phyloP scores from a whole-genome alignment of 2,329 filamentous ascomycete species.

The Fusarium fracticaudum region DNA sequence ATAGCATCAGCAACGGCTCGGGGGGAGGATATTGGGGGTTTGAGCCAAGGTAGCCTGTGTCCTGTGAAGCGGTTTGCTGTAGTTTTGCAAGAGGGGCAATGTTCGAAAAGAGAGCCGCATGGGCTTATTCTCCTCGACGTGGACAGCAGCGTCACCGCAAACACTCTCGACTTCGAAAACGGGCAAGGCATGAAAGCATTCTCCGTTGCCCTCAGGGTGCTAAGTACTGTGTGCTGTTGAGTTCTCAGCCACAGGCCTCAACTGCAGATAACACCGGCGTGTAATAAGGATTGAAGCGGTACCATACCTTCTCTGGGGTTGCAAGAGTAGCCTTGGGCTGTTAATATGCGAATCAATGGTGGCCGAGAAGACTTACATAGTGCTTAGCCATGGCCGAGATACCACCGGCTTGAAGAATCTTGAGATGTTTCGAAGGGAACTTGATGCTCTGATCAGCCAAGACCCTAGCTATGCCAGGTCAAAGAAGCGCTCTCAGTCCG shows the following conservation, averaged over 20 bases:
- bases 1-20: no score
- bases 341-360: neutral
- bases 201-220: neutral
- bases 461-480: neutral
- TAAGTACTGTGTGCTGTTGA: neutral
- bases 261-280: no score
- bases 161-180: accelerated
- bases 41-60: accelerated
- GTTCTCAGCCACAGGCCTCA: neutral
- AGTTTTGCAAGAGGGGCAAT: neutral
- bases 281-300: constrained; percentile 61
- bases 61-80: neutral
- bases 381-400: constrained; percentile 80
- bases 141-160: accelerated
- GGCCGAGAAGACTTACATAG: constrained; percentile 56
- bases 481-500: neutral
- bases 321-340: constrained; percentile 49
- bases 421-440: constrained; percentile 14
- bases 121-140: no score
- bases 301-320: constrained; percentile 77
- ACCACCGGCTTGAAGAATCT: constrained; percentile 68
- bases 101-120: accelerated
- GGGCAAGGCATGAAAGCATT: neutral
- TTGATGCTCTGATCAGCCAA: neutral
- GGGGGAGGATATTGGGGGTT: no score